These are phyloP conservation scores for Pholiota adiposa DNA, from an alignment of 1,284 basidiomycete genomes.

Conservation along the genomic window DNA sequence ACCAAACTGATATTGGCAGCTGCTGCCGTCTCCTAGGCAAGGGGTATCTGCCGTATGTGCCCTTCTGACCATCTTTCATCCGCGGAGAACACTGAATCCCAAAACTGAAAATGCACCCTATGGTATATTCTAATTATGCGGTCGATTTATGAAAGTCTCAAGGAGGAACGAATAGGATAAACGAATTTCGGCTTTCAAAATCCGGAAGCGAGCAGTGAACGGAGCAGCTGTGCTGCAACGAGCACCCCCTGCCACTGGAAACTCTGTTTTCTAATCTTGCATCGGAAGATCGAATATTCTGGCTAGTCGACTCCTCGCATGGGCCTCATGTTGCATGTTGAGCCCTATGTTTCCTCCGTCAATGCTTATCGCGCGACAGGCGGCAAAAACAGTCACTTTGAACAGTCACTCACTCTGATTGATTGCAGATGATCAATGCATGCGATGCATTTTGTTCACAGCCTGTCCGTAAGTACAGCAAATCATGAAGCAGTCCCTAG, in stretches of 20 bases:
- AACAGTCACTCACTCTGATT: not conserved
- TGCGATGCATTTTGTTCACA: not conserved
- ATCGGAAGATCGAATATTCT: not conserved
- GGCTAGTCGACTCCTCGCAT: not conserved
- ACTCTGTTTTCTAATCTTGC: not conserved
- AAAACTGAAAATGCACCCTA: not conserved
- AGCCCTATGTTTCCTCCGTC: not conserved
- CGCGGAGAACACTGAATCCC: conserved; percentile 13
- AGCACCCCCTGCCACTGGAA: not conserved
- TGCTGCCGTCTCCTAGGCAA: conserved; percentile 15
- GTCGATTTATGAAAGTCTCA: not conserved
- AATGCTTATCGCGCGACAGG: not conserved
- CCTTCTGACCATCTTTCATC: conserved; percentile 8
- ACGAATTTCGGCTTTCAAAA: not conserved
- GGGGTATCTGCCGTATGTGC: not conserved
- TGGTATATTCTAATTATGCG: not conserved
- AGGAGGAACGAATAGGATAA: not conserved
- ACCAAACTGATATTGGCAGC: conserved; percentile 4
- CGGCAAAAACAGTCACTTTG: not conserved
- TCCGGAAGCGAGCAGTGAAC: not conserved
- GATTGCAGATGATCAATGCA: not conserved
- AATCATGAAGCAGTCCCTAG: not conserved
- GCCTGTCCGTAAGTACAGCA: not conserved
- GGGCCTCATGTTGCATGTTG: not conserved
- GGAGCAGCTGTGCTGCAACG: not conserved